Conservation (phyloP, 1,139 yeast species). For the Spencermartinsiella ligniputridi region DNA sequence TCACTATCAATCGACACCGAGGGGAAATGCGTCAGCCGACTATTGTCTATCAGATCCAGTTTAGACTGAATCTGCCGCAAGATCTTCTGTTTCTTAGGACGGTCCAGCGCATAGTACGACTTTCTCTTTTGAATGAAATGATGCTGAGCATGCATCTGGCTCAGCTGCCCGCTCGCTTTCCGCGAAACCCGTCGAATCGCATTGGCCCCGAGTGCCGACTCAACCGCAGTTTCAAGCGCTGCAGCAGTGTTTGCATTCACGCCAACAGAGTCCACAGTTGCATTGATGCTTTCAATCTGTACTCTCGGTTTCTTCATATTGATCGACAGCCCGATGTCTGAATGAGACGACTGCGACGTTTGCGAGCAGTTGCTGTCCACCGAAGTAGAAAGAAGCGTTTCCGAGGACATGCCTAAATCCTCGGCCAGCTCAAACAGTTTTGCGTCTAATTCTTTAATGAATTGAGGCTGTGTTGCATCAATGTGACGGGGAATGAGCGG, state of each 20-base stretch:
- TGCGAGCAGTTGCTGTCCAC: neutral
- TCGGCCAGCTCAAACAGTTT: neutral
- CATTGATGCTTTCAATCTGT: no score
- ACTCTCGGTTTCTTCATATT: neutral
- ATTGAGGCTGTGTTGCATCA: neutral
- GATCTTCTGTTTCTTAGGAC: neutral
- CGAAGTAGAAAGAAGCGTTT: neutral
- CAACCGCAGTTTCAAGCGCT: neutral
- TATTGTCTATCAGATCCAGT: conserved; percentile 1
- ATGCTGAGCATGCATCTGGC: neutral
- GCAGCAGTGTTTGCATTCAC: neutral
- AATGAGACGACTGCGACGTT: neutral
- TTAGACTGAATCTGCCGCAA: neutral
- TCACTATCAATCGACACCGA: neutral
- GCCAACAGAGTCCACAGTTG: neutral
- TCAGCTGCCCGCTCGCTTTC: neutral
- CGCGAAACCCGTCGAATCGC: neutral
- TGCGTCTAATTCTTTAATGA: neutral
- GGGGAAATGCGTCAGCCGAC: neutral
- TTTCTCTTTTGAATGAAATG: neutral
- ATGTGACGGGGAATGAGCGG: neutral
- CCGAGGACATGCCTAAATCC: neutral
- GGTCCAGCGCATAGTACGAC: neutral
- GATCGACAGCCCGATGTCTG: neutral
- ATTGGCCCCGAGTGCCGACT: neutral